Percentiles rank a stretch among this genome's conserved stretches.
Evolutionary conservation across 352 stramenopile species (phyloP).

Genomic region (Phytophthora foliorum): DNA sequence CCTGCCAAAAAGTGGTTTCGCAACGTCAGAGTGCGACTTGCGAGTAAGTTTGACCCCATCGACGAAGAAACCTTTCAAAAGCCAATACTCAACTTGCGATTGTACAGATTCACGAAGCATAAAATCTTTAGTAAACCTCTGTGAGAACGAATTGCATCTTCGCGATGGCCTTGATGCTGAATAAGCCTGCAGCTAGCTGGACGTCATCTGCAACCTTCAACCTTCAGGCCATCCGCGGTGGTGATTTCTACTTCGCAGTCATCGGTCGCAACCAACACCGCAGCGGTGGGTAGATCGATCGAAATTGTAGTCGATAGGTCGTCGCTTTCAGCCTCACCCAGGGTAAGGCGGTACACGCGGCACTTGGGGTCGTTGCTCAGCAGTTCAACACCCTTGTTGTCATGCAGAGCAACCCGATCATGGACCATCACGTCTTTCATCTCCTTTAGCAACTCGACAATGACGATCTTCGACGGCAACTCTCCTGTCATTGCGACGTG

Average conservation of each 20-base stretch:
- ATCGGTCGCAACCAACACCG: conserved; percentile 41
- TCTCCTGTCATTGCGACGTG: conserved; percentile 47
- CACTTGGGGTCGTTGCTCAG: conserved; percentile 53
- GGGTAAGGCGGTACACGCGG: conserved; percentile 56
- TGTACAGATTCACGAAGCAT: too few relatives aligned
- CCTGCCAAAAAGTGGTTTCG: too few relatives aligned
- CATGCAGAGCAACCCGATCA: conserved; percentile 29
- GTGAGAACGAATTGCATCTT: conserved; percentile 14
- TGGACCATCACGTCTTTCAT: conserved; percentile 34
- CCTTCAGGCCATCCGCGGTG: background rate
- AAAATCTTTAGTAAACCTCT: conserved; percentile 10
- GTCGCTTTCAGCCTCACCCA: conserved; percentile 25
- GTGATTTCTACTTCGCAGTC: conserved; percentile 32
- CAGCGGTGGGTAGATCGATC: conserved; percentile 38
- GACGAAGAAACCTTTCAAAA: background rate
- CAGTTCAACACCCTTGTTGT: conserved; percentile 26
- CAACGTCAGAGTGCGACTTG: too few relatives aligned
- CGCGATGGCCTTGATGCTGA: conserved; percentile 9
- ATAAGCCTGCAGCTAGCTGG: conserved; percentile 7
- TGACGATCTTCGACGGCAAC: conserved; percentile 37
- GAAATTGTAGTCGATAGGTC: conserved; percentile 29
- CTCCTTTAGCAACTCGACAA: conserved; percentile 59
- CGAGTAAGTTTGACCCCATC: too few relatives aligned
- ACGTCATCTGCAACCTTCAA: conserved; percentile 13
- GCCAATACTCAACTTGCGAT: background rate